A percentile compares a stretch with the other conserved stretches of the same genome.
phyloP scores from a whole-genome alignment of 2,329 filamentous ascomycete species.

The Botrytis byssoidea region DNA sequence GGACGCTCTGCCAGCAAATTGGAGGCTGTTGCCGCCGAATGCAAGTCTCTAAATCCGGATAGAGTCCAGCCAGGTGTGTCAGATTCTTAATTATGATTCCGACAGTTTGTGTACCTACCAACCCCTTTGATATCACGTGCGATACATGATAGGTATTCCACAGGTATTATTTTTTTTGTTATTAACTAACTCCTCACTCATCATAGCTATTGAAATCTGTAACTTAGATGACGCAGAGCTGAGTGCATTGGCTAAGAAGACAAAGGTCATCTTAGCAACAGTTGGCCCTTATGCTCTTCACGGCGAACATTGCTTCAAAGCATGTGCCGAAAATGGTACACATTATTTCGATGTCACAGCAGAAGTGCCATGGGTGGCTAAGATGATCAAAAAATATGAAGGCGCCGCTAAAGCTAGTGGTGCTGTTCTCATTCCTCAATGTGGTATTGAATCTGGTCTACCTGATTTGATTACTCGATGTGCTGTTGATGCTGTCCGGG shows the following conservation, averaged over 20 bases:
- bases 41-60: slow-evolving; percentile 66
- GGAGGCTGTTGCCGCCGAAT: slow-evolving; percentile 62
- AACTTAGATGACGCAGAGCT: slow-evolving; percentile 49
- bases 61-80: slow-evolving; percentile 65
- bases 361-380: slow-evolving; percentile 56
- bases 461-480: slow-evolving; percentile 58
- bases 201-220: slow-evolving; percentile 52
- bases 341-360: slow-evolving; percentile 65
- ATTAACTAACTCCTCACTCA: neutral
- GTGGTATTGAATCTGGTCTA: slow-evolving; percentile 61
- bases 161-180: neutral
- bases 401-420: slow-evolving; percentile 51
- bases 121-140: slow-evolving; percentile 2
- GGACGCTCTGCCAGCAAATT: slow-evolving; percentile 80
- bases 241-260: slow-evolving; percentile 52
- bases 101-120: neutral
- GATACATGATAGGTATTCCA: neutral
- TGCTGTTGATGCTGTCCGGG: slow-evolving; percentile 49
- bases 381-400: slow-evolving; percentile 62
- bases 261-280: slow-evolving; percentile 55
- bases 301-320: slow-evolving; percentile 59
- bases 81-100: neutral
- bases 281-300: slow-evolving; percentile 59
- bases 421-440: slow-evolving; percentile 60
- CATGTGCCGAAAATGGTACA: slow-evolving; percentile 61